Evolutionary conservation across 2,329 filamentous ascomycete species (phyloP), one percentile per base, ranked within the genome.

Genomic region (Exutisphaerella laricina): DNA sequence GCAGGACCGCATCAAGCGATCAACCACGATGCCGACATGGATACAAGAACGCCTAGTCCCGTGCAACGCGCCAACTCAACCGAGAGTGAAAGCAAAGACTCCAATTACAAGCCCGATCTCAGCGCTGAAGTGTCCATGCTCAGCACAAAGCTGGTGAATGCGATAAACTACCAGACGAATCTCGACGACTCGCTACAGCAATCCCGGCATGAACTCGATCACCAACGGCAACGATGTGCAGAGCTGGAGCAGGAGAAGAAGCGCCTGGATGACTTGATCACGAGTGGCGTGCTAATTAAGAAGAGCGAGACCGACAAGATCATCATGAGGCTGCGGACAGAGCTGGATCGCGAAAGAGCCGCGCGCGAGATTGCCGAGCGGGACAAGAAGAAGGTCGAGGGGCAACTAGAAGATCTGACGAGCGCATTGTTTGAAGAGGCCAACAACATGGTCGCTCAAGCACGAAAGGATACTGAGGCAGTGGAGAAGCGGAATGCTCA

Each of bases 401-500:
- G 85, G 55, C 92, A 98, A 66, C 70, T 98, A 33, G 92, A 97
- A 67, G 86, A 80, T 39, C 67, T 98, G 51, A 97, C 92, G 0
- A 82, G 88, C 1, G 88, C 88, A 20, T 75, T 98, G n/a, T 98
- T 98, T 51, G 88, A 97, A 62, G 90, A 98, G 71, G 92, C 92
- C 37, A 97, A 98, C 69, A 89, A 85, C 66, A 97, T 98, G 90
- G 92, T 98, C 39, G 86, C 90, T 29, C 81, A 80, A 12, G 90
- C 90, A 26, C 87, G 94, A 48, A 81, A 79, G 51, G 88, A 96
- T 56, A 84, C 88, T 26, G 88, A 96, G 53, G 75, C 77, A 4
- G 82, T 88, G 44, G 85, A 84, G 59, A 58, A 55, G 49, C 87
- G 87, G 61, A 94, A 92, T 58, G 88, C 95, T 44, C 87, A 94